Evolutionary conservation across 164 flowering plant genomes (phyloP), one percentile per base, ranked within the genome.

Genomic region (Malania oleifera): DNA sequence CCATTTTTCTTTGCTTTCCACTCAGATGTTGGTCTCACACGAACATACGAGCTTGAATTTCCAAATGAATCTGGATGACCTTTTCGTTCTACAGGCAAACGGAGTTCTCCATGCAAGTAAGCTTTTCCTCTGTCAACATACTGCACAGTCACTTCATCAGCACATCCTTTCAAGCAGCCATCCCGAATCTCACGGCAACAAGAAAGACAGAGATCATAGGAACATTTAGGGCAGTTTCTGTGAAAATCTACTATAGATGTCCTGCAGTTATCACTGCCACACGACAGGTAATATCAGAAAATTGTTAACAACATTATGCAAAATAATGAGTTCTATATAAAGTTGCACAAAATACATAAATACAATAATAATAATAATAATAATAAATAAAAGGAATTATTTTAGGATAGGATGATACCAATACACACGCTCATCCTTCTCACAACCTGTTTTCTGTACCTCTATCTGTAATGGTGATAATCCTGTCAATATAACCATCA

Each of bases 171-270:
- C 25, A 55, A 19, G 17, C n/a, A 39, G 24, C 60, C 60, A 31
- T 56, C 47, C 11, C 67, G 67, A 26, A 69, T 39, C 25, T 69
- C 72, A 13, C 29, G 60, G 61, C 72, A 69, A 35, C 72, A 69
- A 28, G 60, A 29, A 27, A 69, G 67, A 52, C 72, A 69, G 6
- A 69, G 68, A 25, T 69, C 68, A 63, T 35, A 69, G 0, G 60
- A 63, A 59, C 72, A 69, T 3, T 53, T 47, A 2, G 64, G 31
- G 23, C 72, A 69, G 46, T 56, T 63, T 53, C 67, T 46, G 23
- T 68, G 72, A 37, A 63, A 46, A 69, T 48, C 52, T 6, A 48
- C 52, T 3, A 48, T 69, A 11, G 72, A 69, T 15, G 72, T 69
- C 15, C 43, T 49, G 57, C 73, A 69, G 38, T 55, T 54, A 24